Percentiles rank a stretch among this genome's conserved stretches.
phyloP scores from a whole-genome alignment of 2,329 filamentous ascomycete genomes.

The Monosporascus sp. region DNA sequence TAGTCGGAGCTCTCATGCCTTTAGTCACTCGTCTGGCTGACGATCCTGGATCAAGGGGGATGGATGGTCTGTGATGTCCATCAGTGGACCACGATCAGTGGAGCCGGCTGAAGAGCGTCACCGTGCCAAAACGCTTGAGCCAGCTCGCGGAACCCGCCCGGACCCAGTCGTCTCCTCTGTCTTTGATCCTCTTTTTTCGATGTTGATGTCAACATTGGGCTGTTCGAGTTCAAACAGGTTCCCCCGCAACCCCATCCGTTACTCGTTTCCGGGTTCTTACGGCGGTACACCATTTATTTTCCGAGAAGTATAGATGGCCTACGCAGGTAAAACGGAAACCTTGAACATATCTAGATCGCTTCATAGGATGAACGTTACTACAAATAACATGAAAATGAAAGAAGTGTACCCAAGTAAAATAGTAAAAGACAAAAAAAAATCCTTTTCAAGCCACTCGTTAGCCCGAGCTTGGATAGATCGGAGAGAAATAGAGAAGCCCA shows the following conservation, averaged over 20 bases:
- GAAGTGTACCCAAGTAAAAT: no score
- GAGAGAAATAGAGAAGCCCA: not conserved
- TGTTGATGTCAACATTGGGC: not conserved
- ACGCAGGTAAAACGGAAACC: no score
- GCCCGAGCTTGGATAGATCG: not conserved
- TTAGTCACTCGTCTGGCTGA: no score
- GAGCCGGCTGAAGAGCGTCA: slow-evolving; percentile 9
- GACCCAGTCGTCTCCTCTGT: not conserved
- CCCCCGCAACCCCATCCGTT: not conserved
- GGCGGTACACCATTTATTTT: not conserved
- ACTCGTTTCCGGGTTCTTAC: not conserved
- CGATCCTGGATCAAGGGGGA: not conserved
- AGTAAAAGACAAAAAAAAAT: no score
- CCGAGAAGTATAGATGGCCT: not conserved
- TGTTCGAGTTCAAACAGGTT: not conserved
- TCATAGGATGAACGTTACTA: no score
- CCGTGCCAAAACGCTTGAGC: slow-evolving; percentile 23
- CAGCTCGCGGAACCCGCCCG: slow-evolving; percentile 10
- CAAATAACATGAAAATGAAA: no score
- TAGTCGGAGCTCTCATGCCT: not conserved
- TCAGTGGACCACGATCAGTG: not conserved
- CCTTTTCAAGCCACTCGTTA: no score
- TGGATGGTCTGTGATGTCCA: not conserved
- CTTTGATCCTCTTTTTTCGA: no score
- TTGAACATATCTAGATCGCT: no score